Base-by-base conservation (phyloP, 331 rosid species). In the Phaseolus coccineus region DNA sequence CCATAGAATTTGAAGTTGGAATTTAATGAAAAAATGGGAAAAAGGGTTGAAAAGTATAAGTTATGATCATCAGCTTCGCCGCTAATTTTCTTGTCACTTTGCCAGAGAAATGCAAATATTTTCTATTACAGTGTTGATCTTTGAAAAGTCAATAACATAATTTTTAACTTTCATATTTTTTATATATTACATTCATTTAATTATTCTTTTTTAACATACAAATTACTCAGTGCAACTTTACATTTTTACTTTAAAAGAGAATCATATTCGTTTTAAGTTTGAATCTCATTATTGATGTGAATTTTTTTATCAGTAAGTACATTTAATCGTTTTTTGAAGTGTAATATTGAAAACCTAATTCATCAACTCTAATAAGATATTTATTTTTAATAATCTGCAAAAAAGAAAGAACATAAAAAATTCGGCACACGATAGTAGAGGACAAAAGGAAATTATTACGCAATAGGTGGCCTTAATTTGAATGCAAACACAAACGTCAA, bases 401-500 rank as follows among this genome's bases (percentile, higher is more conserved):
- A 19, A 19, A 19, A 19, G 22, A 19, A 19, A 19, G 22, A 19
- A 19, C 22, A 19, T 19, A 35, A 64, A 35, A 37, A 64, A 37
- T 39, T 39, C 19, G 52, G n/a, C 5, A 28, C 15, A 22, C 40
- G 25, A 19, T 31, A 22, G 30, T 35, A 62, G 44, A 6, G 2
- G 47, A 64, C 28, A 40, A 40, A 39, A 66, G 15, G 19, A n/a
- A 65, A 65, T 65, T 65, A 65, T 39, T n/a, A 40, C 9, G 33
- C 33, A 35, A 35, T 64, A 16, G 28, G 48, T 35, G 69, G 27
- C 31, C 46, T 65, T 66, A 27, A 66, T 39, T 64, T 37, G 70
- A 64, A 63, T 15, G 28, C 48, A 64, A 35, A 35, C 48, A 37
- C 69, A 62, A 62, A 61, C 5, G 47, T 63, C 27, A 63, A 63